Evolutionary conservation across 148 eudicot species (phyloP).

Genomic region (Salicornia ramosissima): DNA sequence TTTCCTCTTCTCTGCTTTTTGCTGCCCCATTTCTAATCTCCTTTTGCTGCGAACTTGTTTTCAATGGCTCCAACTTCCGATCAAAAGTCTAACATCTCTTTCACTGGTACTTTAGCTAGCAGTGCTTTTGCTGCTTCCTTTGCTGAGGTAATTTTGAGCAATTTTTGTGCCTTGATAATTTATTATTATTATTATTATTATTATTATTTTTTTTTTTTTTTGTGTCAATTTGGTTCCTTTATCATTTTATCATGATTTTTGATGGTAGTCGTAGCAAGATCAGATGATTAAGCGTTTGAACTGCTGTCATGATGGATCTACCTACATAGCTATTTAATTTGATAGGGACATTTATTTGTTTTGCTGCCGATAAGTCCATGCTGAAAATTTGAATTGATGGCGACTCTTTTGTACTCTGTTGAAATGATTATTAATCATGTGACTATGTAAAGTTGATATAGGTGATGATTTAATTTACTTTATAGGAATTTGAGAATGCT

Average conservation of each 20-base stretch:
- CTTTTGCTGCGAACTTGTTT: not conserved
- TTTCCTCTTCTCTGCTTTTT: not conserved
- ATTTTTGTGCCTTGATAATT: too few species aligned
- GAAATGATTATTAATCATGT: not conserved
- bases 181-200: not conserved
- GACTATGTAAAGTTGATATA: not conserved
- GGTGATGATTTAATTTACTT: not conserved
- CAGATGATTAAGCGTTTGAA: not conserved
- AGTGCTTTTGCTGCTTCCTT: conserved; percentile 92
- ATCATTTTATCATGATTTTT: not conserved
- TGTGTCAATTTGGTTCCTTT: not conserved
- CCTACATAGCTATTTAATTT: not conserved
- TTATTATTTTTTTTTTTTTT: not conserved
- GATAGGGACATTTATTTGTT: conserved; percentile 2
- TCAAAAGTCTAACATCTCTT: conserved; percentile 48
- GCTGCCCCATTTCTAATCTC: not conserved
- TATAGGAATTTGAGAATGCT: not conserved
- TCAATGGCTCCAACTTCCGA: conserved; percentile 34
- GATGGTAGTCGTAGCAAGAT: not conserved
- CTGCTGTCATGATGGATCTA: not conserved
- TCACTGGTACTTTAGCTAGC: conserved; percentile 63
- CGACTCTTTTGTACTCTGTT: not conserved
- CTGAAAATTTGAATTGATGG: not conserved
- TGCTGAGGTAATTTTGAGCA: conserved; percentile 60
- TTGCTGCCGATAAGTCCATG: not conserved